Conservation (phyloP, 106 monocot species). For the Dioscorea zingiberensis region DNA sequence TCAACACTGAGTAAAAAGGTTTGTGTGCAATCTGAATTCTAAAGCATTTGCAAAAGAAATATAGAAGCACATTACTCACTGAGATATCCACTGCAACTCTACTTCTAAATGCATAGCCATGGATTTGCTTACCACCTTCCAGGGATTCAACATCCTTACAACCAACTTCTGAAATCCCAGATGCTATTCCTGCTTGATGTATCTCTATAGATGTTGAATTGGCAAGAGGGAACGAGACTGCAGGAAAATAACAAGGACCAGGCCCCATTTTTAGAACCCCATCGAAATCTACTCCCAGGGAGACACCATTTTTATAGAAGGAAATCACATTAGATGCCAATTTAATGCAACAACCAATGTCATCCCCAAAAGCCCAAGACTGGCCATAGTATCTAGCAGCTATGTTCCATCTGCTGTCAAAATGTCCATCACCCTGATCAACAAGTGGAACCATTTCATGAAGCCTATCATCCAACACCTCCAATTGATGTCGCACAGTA, state of each 20-base stretch:
- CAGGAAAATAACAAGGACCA: constrained; percentile 67
- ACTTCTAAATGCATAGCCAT: constrained; percentile 51
- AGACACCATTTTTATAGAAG: constrained; percentile 81
- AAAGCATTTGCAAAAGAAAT: constrained; percentile 73
- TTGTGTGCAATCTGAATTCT: constrained; percentile 33
- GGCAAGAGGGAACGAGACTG: constrained; percentile 87
- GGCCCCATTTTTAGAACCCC: constrained; percentile 43
- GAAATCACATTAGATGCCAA: constrained; percentile 55
- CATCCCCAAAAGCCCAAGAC: constrained; percentile 87
- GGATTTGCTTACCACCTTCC: constrained; percentile 61
- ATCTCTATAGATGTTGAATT: too few species aligned
- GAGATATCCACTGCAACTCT: constrained; percentile 58
- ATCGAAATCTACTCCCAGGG: constrained; percentile 81
- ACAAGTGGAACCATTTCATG: too few species aligned
- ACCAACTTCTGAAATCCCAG: too few species aligned
- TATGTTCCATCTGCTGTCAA: constrained; percentile 89
- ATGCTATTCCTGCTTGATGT: too few species aligned
- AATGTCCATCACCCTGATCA: constrained; percentile 95
- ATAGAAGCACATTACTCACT: constrained; percentile 70
- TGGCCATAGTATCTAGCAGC: constrained; percentile 65
- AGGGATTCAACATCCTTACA: constrained; percentile 50
- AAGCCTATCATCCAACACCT: too few species aligned
- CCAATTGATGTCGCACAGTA: too few species aligned
- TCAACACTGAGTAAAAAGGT: constrained; percentile 49
- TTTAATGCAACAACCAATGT: constrained; percentile 97